Evolutionary conservation across 805 yeast genomes (phyloP), one percentile per base, ranked within the genome.

Genomic region (Komagataella phaffii): DNA sequence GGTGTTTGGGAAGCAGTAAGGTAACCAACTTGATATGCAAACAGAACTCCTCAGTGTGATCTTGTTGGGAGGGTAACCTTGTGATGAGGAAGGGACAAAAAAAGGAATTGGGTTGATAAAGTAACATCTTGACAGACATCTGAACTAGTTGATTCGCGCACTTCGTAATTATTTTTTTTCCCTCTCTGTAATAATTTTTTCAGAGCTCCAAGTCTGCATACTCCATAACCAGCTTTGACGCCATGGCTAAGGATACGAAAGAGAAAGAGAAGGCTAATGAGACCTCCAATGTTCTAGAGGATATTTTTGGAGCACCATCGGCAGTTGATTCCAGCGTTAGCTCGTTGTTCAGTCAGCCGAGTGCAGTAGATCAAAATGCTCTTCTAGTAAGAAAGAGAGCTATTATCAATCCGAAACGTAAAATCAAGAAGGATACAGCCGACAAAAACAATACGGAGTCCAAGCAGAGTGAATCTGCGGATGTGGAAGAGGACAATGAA

Each of bases 341-440:
- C 24, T 56, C 67, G 30, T 65, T 76, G 51, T 68, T 73, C 52
- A 57, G 68, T 40, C 62, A 64, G 47, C 63, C 72, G 10, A 58
- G 74, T 18, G 80, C 82, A 12, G 72, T 82, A n/a, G 65, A 71
- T 56, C 64, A 62, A 60, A 59, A 59, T 47, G 54, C 40, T 30
- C 40, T 30, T 30, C 14, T 30, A 14, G 40, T 30, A 7, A 10
- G 40, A 30, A 30, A 58, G 46, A 51, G 63, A 48, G 52, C 64
- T 57, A 59, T 63, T 56, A 54, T 62, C 51, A 57, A 63, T 17
- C 44, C 24, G 23, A n/a, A 48, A 24, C 19, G 49, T 48, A 8
- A 23, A 17, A 10, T 21, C 48, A n/a, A 46, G 24, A 46, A 52
- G 46, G 60, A 56, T 19, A 55, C 59, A 48, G 57, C 58, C 51